Evolutionary conservation across 345 rosid genomes (phyloP).

Genomic region (Physaria fendleri): DNA sequence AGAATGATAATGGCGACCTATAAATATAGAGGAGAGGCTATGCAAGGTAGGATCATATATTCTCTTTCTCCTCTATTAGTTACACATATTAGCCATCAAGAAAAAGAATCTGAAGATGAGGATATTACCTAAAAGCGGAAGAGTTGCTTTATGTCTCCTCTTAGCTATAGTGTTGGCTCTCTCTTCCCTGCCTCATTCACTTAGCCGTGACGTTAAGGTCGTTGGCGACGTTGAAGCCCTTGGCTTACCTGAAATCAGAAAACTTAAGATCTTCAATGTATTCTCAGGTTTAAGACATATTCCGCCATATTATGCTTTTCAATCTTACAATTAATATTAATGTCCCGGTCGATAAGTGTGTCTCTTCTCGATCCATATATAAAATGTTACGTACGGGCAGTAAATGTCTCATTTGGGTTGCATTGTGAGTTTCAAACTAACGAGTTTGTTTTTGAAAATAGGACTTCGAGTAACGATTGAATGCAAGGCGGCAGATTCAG

Average conservation of each 20-base stretch:
- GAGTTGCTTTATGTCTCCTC: conserved; percentile 15
- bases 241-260: conserved; percentile 22
- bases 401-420: too few species aligned
- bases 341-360: neutral
- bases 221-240: conserved; percentile 16
- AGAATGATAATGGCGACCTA: neutral
- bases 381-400: too few species aligned
- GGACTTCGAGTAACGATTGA: conserved; percentile 70
- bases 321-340: neutral
- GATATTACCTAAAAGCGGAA: neutral
- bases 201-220: conserved; percentile 10
- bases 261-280: conserved; percentile 6
- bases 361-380: neutral
- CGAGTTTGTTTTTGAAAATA: conserved; percentile 10
- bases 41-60: conserved; percentile 8
- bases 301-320: too few species aligned
- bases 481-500: conserved; percentile 44
- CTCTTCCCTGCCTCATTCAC: conserved; percentile 15
- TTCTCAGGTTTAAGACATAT: neutral
- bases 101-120: conserved; percentile 23
- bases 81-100: neutral
- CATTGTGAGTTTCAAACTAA: neutral
- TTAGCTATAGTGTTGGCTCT: conserved; percentile 8
- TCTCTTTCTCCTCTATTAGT: neutral
- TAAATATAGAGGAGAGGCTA: conserved; percentile 1